Evolutionary conservation across 2,329 filamentous ascomycete species (phyloP).

Genomic region (Exophiala bonariae): DNA sequence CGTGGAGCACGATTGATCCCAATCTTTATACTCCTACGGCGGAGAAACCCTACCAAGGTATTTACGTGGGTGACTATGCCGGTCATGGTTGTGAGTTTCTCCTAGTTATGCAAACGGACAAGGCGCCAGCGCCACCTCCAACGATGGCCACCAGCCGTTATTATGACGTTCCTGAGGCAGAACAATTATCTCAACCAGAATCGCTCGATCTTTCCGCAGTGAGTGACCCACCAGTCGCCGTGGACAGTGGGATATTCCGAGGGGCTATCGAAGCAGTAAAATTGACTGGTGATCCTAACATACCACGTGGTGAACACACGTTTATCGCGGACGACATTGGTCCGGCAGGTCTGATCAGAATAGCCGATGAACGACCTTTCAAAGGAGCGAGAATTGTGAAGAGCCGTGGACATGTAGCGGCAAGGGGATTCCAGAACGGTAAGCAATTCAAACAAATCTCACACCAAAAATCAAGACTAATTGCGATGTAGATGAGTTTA

Average conservation of each 20-base stretch:
- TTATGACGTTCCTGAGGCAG: too few relatives aligned
- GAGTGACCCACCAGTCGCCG: neutral
- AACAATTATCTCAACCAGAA: too few relatives aligned
- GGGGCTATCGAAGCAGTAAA: constrained; percentile 82
- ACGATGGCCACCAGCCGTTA: constrained; percentile 30
- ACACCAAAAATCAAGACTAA: constrained; percentile 4
- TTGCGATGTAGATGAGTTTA: constrained; percentile 64
- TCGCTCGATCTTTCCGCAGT: too few relatives aligned
- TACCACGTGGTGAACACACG: constrained; percentile 81
- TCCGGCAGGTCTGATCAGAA: constrained; percentile 61
- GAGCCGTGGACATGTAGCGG: constrained; percentile 76
- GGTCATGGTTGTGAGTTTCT: constrained; percentile 88
- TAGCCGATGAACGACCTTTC: constrained; percentile 68
- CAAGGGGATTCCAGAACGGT: constrained; percentile 71
- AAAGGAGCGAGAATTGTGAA: constrained; percentile 71
- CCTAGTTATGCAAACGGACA: constrained; percentile 73
- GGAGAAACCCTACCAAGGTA: constrained; percentile 80
- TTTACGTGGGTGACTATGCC: constrained; percentile 90
- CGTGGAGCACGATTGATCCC: constrained; percentile 72
- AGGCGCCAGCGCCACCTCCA: constrained; percentile 43
- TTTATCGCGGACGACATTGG: constrained; percentile 81
- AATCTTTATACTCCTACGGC: constrained; percentile 76
- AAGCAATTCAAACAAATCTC: constrained; percentile 35
- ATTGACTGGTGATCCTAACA: constrained; percentile 85
- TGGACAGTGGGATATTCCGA: constrained; percentile 26